Evolutionary conservation across 179 eudicot genomes (phyloP), one percentile per base, ranked within the genome.

Genomic region (Amaranthus tricolor): DNA sequence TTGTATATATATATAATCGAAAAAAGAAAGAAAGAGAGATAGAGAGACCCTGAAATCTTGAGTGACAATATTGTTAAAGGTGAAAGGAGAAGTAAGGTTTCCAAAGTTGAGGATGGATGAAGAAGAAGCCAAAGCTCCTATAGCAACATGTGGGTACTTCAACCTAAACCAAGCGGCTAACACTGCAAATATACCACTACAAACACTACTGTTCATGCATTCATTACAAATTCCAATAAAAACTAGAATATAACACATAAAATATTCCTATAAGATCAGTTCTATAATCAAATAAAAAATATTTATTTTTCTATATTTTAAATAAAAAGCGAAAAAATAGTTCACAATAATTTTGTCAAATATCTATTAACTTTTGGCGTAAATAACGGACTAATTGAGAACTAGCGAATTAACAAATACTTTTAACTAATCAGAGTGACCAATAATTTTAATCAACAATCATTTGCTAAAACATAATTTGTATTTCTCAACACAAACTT

Each of bases 121-220:
- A 71, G 98, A 93, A 74, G 98, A 93, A 68, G 98, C 87, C 89
- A 91, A 84, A 5, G 98, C 98, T 68, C 98, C 98, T 9, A 91
- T 82, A 16, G 91, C 72, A 16, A 93, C 88, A 84, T 93, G 98
- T 10, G 98, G 98, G 76, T 91, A 93, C 86, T 93, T 93, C 77
- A 93, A 65, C 83, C 98, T 87, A 74, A 93, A 91, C 97, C 97
- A 93, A 20, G 98, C 93, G 7, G 98, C 97, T 79, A 93, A 70
- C 97, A 91, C 98, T 93, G 89, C 88, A 69, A 24, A 24, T 31
- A 31, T 31, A 31, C 40, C 40, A 31, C 3, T 20, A 17, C 4
- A 17, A 48, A 17, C 40, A 44, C 6, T 5, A 66, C 15, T 17
- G 7, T 6, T 31, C 20, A 21, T 63, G 12, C 11, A 7, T 44